These are phyloP conservation scores for Clohesyomyces aquaticus DNA, from an alignment of 495 filamentous ascomycete species.

Conservation along the genomic window DNA sequence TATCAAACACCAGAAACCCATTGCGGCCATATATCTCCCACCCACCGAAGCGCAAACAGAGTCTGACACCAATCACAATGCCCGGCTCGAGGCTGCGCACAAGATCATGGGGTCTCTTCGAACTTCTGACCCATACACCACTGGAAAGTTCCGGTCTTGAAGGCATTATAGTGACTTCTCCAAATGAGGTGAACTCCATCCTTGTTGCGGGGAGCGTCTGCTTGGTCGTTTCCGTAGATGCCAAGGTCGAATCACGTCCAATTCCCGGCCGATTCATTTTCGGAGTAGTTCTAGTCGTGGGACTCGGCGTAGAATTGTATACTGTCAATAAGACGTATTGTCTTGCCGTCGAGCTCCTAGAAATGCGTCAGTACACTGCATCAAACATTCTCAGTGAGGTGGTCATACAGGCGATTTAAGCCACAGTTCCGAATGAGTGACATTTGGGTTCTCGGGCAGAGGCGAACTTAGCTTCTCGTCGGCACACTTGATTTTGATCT, in stretches of 20 bases:
- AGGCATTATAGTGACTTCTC: neutral
- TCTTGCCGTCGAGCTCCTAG: neutral
- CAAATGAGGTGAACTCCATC: neutral
- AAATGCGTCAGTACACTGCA: neutral
- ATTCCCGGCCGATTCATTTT: neutral
- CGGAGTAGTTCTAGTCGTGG: neutral
- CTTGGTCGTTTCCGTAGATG: constrained; percentile 1
- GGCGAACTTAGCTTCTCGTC: neutral
- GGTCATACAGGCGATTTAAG: neutral
- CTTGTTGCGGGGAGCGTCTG: neutral
- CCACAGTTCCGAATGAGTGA: constrained; percentile 1
- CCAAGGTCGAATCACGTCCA: constrained; percentile 2
- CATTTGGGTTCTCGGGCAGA: neutral
- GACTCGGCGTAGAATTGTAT: constrained; percentile 6
- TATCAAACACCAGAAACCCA: constrained; percentile 3
- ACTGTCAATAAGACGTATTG: neutral
- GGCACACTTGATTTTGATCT: constrained; percentile 7
- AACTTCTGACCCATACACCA: neutral
- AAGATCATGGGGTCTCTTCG: constrained; percentile 4
- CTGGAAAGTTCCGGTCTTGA: neutral
- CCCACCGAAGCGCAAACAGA: neutral
- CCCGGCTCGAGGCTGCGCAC: neutral
- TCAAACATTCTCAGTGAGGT: neutral
- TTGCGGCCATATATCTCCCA: neutral
- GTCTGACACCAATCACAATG: neutral